These are phyloP conservation scores for Primulina tabacum DNA, from an alignment of 257 asterid species.

Conservation along the genomic window DNA sequence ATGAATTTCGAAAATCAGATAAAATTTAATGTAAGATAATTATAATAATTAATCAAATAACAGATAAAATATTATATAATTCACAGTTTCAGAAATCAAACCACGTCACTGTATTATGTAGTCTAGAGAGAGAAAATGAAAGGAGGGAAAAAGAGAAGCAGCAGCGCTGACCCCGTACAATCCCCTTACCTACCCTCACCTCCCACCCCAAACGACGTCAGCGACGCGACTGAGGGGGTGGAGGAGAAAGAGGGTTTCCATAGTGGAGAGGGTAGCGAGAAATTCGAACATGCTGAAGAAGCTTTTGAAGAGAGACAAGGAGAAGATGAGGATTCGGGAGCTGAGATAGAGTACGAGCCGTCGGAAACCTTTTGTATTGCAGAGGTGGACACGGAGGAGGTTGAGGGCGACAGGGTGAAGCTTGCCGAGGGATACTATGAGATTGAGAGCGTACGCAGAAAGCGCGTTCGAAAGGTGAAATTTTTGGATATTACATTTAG, in stretches of 20 bases:
- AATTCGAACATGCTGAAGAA: constrained; percentile 30
- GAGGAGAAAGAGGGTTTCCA: constrained; percentile 10
- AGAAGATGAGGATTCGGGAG: constrained; percentile 40
- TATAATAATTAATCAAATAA: no score
- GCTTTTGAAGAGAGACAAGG: constrained; percentile 36
- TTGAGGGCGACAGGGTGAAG: constrained; percentile 41
- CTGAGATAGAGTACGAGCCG: constrained; percentile 35
- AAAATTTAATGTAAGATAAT: no score
- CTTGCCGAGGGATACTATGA: constrained; percentile 57
- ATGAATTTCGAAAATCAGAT: no score
- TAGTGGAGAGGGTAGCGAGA: constrained; percentile 27
- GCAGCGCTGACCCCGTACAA: constrained; percentile 31
- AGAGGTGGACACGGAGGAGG: constrained; percentile 2
- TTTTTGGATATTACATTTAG: not conserved
- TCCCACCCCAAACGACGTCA: constrained; percentile 5
- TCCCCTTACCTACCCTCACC: constrained; percentile 14
- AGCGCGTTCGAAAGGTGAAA: constrained; percentile 52
- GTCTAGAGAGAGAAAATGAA: constrained; percentile 36
- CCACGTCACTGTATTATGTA: not conserved
- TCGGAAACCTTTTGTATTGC: constrained; percentile 14
- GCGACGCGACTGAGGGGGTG: not conserved
- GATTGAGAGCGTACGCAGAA: constrained; percentile 55
- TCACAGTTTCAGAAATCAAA: no score
- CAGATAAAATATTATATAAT: no score
- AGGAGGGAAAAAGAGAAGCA: constrained; percentile 38